A percentile compares a stretch with the other conserved stretches of the same genome.
These are phyloP conservation scores for Exsudoporus frostii DNA, from an alignment of 768 basidiomycete species.

Conservation along the genomic window DNA sequence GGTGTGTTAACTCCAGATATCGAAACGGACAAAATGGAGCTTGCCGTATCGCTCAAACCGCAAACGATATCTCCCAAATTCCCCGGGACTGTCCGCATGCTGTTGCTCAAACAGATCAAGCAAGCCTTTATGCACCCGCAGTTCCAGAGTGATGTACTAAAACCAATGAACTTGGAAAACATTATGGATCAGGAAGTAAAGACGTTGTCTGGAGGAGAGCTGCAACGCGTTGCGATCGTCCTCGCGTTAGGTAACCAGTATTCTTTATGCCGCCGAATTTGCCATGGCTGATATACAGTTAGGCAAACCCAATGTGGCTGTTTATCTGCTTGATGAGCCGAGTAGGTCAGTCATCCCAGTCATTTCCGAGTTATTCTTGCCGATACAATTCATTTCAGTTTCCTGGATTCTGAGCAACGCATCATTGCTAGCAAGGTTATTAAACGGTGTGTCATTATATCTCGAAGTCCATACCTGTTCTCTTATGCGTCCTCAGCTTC, in stretches of 20 bases:
- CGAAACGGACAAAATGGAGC: slow-evolving; percentile 74
- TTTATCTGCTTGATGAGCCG: slow-evolving; percentile 97
- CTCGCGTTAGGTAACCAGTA: slow-evolving; percentile 70
- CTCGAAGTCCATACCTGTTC: not conserved
- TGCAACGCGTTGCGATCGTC: slow-evolving; percentile 96
- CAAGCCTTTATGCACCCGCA: slow-evolving; percentile 98
- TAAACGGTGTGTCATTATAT: slow-evolving; percentile 61
- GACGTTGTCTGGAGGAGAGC: slow-evolving; percentile 96
- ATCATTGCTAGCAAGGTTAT: slow-evolving; percentile 98
- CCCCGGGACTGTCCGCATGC: slow-evolving; percentile 93
- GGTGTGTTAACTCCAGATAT: slow-evolving; percentile 83
- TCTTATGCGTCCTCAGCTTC: slow-evolving; percentile 48
- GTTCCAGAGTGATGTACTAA: slow-evolving; percentile 97
- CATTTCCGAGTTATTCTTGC: not conserved
- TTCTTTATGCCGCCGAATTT: not conserved
- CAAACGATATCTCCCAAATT: slow-evolving; percentile 99
- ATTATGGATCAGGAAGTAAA: slow-evolving; percentile 98
- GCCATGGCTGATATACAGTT: slow-evolving; percentile 6
- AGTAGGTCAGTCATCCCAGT: slow-evolving; percentile 49
- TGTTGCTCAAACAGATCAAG: slow-evolving; percentile 93
- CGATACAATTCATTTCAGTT: slow-evolving; percentile 41
- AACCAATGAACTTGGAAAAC: slow-evolving; percentile 93
- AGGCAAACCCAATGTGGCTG: slow-evolving; percentile 76
- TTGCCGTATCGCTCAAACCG: slow-evolving; percentile 93
- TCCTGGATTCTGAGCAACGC: slow-evolving; percentile 99